These are phyloP conservation scores for Epichloe bromicola DNA, from an alignment of 2,329 filamentous ascomycete species.

Conservation along the genomic window DNA sequence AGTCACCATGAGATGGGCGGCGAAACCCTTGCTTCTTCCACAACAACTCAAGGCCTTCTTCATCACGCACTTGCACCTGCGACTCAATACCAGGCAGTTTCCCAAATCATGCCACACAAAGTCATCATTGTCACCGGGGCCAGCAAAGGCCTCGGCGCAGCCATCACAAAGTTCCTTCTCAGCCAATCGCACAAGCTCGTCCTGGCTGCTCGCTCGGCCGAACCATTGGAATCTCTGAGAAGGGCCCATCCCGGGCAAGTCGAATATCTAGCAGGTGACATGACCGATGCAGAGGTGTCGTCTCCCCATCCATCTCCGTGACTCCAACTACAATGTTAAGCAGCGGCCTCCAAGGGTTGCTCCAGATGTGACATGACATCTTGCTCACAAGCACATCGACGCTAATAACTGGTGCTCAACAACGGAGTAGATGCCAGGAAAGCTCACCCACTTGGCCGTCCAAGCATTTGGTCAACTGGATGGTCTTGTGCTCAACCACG, in stretches of 20 bases:
- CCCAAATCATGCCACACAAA: constrained; percentile 30
- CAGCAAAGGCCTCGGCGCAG: constrained; percentile 49
- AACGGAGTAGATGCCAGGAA: constrained; percentile 36
- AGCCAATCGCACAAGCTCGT: constrained; percentile 43
- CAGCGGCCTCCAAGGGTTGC: too few species aligned
- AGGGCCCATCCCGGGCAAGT: constrained; percentile 38
- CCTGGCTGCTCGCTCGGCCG: constrained; percentile 40
- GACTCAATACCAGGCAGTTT: neutral
- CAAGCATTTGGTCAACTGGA: constrained; percentile 62
- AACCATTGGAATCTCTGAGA: constrained; percentile 37
- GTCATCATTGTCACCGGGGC: constrained; percentile 58
- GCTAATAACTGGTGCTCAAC: neutral
- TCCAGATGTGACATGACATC: neutral
- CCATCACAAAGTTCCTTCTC: constrained; percentile 39
- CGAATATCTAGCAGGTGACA: constrained; percentile 42
- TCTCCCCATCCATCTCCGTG: neutral
- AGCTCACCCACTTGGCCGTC: constrained; percentile 52
- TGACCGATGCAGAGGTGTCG: constrained; percentile 36
- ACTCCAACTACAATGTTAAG: too few species aligned
- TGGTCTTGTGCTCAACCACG: constrained; percentile 80
- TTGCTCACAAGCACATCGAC: neutral
- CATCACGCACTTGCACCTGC: neutral
- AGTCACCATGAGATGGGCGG: too few species aligned
- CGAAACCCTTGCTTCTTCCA: neutral
- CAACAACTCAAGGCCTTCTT: neutral